phyloP scores from a whole-genome alignment of 805 yeast genomes.

The Ogataea wickerhamii region DNA sequence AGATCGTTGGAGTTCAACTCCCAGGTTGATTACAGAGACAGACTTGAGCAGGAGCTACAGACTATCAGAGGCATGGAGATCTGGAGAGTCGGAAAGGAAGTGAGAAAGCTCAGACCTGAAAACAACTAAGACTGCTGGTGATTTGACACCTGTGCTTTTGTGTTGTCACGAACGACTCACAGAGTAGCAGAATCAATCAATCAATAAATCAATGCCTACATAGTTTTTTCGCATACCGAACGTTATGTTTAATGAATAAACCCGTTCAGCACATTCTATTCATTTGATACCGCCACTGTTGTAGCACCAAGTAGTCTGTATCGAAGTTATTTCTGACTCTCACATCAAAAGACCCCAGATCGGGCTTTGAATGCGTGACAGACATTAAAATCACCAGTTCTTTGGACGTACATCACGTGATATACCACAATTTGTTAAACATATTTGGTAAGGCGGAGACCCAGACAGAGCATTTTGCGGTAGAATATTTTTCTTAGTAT shows the following conservation, averaged over 20 bases:
- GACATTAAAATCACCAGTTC: too few relatives aligned
- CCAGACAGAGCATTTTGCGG: not conserved
- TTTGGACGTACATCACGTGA: too few relatives aligned
- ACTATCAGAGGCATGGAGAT: constrained; percentile 96
- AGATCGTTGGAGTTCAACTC: constrained; percentile 99
- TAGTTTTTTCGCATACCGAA: constrained; percentile 17
- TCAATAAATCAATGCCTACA: not conserved
- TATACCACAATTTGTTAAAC: constrained; percentile 9
- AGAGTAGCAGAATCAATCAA: not conserved
- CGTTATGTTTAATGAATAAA: constrained; percentile 41
- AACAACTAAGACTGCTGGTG: constrained; percentile 58
- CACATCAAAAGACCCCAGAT: too few relatives aligned
- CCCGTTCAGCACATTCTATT: constrained; percentile 29
- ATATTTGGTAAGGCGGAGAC: not conserved
- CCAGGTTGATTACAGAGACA: constrained; percentile 95
- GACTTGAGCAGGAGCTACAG: constrained; percentile 89
- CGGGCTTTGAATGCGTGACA: too few relatives aligned
- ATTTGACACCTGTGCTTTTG: not conserved
- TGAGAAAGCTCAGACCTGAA: constrained; percentile 99
- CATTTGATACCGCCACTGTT: too few relatives aligned
- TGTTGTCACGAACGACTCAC: constrained; percentile 19
- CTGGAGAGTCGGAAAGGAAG: constrained; percentile 99
- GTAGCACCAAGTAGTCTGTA: too few relatives aligned
- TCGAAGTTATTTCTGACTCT: too few relatives aligned
- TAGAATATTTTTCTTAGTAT: not conserved